Evolutionary conservation across 345 rosid species (phyloP).

Genomic region (Populus alba): DNA sequence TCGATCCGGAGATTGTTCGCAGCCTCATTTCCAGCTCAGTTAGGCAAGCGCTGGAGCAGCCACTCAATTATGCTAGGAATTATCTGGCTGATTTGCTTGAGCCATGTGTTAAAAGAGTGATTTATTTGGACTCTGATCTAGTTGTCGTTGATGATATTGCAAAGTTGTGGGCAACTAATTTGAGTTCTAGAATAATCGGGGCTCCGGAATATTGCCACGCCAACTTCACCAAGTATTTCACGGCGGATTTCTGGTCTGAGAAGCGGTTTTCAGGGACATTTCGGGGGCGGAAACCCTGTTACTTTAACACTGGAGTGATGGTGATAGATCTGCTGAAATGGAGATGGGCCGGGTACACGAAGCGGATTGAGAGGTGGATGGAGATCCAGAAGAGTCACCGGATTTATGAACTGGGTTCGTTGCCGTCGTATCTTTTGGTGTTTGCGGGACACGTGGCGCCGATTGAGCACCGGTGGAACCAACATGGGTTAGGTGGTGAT

Average conservation of each 20-base stretch:
- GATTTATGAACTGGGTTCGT: constrained; percentile 88
- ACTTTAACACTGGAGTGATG: constrained; percentile 94
- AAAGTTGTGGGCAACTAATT: constrained; percentile 65
- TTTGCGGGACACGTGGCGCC: constrained; percentile 90
- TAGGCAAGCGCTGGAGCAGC: constrained; percentile 91
- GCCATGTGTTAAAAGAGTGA: constrained; percentile 81
- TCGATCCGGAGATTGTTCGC: constrained; percentile 77
- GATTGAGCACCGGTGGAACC: constrained; percentile 95
- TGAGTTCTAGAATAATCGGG: constrained; percentile 75
- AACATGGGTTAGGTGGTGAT: constrained; percentile 94
- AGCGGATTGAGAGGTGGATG: constrained; percentile 93
- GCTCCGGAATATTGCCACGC: constrained; percentile 98
- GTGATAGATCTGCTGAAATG: constrained; percentile 89
- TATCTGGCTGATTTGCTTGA: constrained; percentile 78
- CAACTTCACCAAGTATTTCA: constrained; percentile 87
- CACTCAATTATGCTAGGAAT: constrained; percentile 88
- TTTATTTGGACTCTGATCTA: constrained; percentile 87
- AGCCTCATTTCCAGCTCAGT: constrained; percentile 78
- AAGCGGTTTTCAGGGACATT: constrained; percentile 48
- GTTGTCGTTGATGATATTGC: constrained; percentile 80
- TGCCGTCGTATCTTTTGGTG: constrained; percentile 85
- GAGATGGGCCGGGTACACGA: constrained; percentile 71
- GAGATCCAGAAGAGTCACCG: constrained; percentile 81
- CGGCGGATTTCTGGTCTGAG: constrained; percentile 66
- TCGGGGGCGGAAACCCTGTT: constrained; percentile 62